phyloP scores from a whole-genome alignment of 768 basidiomycete species.

The Tylopilus intermedius region DNA sequence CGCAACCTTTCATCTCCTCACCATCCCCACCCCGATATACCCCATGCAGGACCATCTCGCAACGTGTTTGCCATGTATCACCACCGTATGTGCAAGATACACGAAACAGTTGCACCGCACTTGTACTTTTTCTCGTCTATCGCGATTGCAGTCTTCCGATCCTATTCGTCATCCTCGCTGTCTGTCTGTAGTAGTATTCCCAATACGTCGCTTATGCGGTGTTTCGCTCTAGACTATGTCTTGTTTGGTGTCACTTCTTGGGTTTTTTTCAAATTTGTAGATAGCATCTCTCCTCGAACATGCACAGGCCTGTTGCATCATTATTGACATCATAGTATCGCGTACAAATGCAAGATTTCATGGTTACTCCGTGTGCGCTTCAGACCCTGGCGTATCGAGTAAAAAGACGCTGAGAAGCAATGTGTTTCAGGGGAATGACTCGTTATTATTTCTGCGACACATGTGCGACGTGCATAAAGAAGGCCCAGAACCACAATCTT shows the following conservation, averaged over 20 bases:
- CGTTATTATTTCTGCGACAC: no score
- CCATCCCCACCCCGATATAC: neutral
- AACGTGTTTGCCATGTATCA: neutral
- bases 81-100: neutral
- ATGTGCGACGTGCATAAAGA: no score
- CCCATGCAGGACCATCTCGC: neutral
- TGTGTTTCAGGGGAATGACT: no score
- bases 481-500: no score
- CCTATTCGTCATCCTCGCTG: neutral
- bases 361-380: no score
- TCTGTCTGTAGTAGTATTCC: neutral
- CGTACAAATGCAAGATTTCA: neutral
- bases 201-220: no score
- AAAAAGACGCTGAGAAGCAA: no score
- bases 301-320: neutral
- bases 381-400: no score
- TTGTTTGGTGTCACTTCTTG: neutral
- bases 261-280: neutral
- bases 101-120: no score
- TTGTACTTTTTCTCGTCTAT: constrained; percentile 1
- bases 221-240: neutral
- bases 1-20: neutral
- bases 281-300: neutral
- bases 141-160: neutral
- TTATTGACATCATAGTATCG: neutral